Evolutionary conservation across 345 rosid genomes (phyloP).

Genomic region (Clarkia xantiana): DNA sequence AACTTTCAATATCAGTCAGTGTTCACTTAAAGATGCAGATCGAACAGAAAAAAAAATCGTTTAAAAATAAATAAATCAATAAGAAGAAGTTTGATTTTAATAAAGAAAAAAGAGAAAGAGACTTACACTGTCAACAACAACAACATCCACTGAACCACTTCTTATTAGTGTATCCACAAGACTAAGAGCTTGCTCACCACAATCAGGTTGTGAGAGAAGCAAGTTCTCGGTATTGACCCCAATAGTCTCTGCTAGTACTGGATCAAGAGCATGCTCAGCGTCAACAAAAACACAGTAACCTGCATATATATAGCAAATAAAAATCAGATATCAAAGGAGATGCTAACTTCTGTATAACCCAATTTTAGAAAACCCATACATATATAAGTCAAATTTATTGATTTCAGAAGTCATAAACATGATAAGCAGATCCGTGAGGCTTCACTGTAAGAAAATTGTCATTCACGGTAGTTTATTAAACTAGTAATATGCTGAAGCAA

Average conservation of each 20-base stretch:
- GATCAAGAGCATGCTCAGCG: slow-evolving; percentile 99
- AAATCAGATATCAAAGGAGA: background rate
- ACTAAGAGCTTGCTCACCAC: slow-evolving; percentile 97
- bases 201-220: slow-evolving; percentile 94
- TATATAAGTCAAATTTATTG: background rate
- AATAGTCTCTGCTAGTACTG: slow-evolving; percentile 62
- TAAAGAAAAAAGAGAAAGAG: background rate
- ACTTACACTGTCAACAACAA: slow-evolving; percentile 96
- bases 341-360: background rate
- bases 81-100: background rate
- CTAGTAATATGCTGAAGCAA: too few species aligned
- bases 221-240: slow-evolving; percentile 89
- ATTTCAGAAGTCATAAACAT: background rate
- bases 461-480: too few species aligned
- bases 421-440: background rate
- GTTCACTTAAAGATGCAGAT: too few species aligned
- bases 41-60: background rate
- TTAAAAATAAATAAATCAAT: background rate
- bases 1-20: too few species aligned
- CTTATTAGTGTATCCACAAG: slow-evolving; percentile 83
- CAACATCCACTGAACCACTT: slow-evolving; percentile 92
- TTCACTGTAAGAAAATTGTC: too few species aligned
- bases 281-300: slow-evolving; percentile 90
- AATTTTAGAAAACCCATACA: background rate
- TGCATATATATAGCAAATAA: slow-evolving; percentile 14